Evolutionary conservation across 2,329 filamentous ascomycete genomes (phyloP), one percentile per base, ranked within the genome.

Genomic region (Hirsutella rhossiliensis): DNA sequence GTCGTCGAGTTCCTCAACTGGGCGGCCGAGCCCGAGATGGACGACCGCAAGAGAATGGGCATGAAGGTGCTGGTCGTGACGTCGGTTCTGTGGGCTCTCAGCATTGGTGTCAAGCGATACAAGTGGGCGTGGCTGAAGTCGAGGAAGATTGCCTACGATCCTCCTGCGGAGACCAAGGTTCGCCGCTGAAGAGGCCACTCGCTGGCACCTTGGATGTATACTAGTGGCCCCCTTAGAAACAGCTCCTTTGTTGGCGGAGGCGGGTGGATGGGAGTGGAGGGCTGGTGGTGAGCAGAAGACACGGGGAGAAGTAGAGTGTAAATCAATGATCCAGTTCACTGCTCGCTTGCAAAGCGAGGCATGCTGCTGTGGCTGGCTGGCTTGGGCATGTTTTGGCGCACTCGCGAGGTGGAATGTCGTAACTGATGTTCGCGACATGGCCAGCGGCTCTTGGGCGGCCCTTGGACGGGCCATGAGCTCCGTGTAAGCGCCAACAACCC

Each of bases 1-100:
- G 92, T 98, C 48, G 82, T 85, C 48, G 92, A 98, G 72, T 98
- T 98, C 75, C 78, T 98, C 63, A 97, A 98, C 82, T 98, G 92
- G 92, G 78, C 92, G 44, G 89, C 92, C 46, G 92, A 98, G 75
- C 92, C 92, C 41, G 92, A 98, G 76, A 95, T 96, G 88, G 92
- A 98, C 62, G 83, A 96, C 64, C 85, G 92, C 64, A 98, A 98
- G 85, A 92, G 88, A 75, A 98, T 97, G 92, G 92, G 92, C 60
- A 81, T 94, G 78, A 97, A 98, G 82, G 86, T 94, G 44, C 67
- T 98, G 56, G 80, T 84, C 54, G 78, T 95, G 54, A 80, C 81
- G 44, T 76, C 83, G 49, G 78, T 82, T 49, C 74, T 98, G 51
- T 84, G 87, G 62, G 87, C 87, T 45, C 60, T 97, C 59, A 94